Base-by-base conservation (phyloP, 2,329 filamentous ascomycete genomes). In the Neonectria hederae region DNA sequence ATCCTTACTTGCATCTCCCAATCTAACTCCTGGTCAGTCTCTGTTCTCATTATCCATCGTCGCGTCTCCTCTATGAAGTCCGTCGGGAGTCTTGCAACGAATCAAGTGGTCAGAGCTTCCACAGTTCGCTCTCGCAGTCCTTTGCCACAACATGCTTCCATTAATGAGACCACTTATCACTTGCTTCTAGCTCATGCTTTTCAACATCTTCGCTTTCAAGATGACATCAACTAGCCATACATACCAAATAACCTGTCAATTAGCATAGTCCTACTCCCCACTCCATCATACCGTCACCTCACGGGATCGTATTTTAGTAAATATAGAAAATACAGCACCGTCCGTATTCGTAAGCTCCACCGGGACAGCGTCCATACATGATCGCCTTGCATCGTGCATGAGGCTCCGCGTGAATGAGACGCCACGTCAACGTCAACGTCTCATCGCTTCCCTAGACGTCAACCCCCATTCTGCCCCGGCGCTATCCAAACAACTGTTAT, bases 371-470 rank as follows among this genome's bases (percentile, higher is more conserved):
- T 62, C 59, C 46, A 22, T 21, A 54, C 58, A 61, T 55, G 21
- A 19, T 43, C 32, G 24, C 35, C 56, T 56, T 48, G 56, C 53
- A 49, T 61, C 59, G 45, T 52, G 59, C 63, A 61, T 53, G 56
- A 43, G 43, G 28, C 45, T 59, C 62, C 54, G 42, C 56, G 52
- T 51, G 52, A 14, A 54, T 32, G 43, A 60, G 59, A 45, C 62
- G 56, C 62, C 62, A 59, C 55, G 54, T 55, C 38, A n/a, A n/a
- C n/a, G 26, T 28, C 26, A 32, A 21, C 24, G 22, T 14, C 35
- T 48, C 46, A 28, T 61, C 46, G 45, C 35, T 30, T 56, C 19
- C 56, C 28, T 55, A 22, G 7, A 53, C 48, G 26, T 28, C 26
- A 62, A 45, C 45, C 11, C 22, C 19, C 35, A 30, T 17, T 28